A percentile compares a stretch with the other conserved stretches of the same genome.
Conservation (phyloP, 2,329 filamentous ascomycete genomes). For the Incumbomyces lentus region DNA sequence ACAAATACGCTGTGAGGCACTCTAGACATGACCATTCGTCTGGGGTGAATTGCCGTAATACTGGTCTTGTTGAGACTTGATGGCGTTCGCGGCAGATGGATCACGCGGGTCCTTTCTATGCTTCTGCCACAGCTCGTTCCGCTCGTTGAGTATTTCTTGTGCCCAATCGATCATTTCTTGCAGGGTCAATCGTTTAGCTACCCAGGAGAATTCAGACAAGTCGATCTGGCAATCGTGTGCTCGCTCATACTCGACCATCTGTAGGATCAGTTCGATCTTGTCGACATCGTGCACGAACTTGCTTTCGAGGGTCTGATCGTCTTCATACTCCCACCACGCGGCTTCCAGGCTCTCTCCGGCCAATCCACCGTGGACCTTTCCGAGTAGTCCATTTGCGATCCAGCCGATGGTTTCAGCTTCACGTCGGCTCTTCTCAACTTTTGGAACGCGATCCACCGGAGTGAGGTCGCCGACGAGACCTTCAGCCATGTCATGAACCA, state of each 20-base stretch:
- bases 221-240: slow-evolving; percentile 55
- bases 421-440: slow-evolving; percentile 77
- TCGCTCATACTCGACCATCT: slow-evolving; percentile 96
- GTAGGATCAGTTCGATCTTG: slow-evolving; percentile 87
- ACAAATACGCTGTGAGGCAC: too few species aligned
- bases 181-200: slow-evolving; percentile 60
- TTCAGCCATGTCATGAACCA: slow-evolving; percentile 97
- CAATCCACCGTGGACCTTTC: slow-evolving; percentile 60
- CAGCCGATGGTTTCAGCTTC: slow-evolving; percentile 90
- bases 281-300: slow-evolving; percentile 93
- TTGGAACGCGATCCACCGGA: slow-evolving; percentile 74
- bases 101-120: slow-evolving; percentile 25
- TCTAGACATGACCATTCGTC: background rate
- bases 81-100: slow-evolving; percentile 12
- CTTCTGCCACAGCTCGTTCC: slow-evolving; percentile 59
- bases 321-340: slow-evolving; percentile 94
- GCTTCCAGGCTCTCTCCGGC: slow-evolving; percentile 61
- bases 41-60: slow-evolving; percentile 17
- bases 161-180: slow-evolving; percentile 75
- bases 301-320: slow-evolving; percentile 70
- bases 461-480: slow-evolving; percentile 93
- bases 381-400: slow-evolving; percentile 62
- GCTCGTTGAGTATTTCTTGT: slow-evolving; percentile 62
- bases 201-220: slow-evolving; percentile 76
- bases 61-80: slow-evolving; percentile 19